Conservation (phyloP, 129 eudicot species). For the Heracleum sosnowskyi region DNA sequence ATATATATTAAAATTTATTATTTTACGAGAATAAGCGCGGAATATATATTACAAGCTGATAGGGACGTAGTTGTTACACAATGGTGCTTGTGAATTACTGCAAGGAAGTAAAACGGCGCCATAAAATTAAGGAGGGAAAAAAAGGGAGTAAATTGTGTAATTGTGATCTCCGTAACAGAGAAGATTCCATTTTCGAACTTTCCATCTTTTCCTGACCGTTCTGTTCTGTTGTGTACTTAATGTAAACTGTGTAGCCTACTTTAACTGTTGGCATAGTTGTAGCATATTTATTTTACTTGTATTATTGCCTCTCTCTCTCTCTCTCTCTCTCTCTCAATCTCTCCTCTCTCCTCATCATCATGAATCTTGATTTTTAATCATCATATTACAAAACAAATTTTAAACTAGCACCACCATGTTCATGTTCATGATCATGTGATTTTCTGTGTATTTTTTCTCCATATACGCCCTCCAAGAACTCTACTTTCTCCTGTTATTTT, state of each 20-base stretch:
- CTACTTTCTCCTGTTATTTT: neutral
- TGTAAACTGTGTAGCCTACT: neutral
- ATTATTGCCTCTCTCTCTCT: neutral
- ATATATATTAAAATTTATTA: no score
- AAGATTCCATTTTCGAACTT: neutral
- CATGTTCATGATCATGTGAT: neutral
- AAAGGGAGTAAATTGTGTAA: neutral
- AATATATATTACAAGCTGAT: neutral
- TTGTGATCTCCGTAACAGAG: neutral
- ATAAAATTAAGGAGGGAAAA: neutral
- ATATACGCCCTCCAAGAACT: neutral
- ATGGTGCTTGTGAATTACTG: neutral
- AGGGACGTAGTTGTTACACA: no score
- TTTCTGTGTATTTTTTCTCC: neutral
- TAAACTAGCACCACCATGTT: neutral
- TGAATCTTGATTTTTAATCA: neutral
- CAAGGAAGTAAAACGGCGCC: neutral
- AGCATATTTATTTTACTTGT: neutral
- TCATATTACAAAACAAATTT: neutral
- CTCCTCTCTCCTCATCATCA: constrained; percentile 2
- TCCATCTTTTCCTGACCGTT: neutral
- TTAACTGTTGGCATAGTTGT: neutral
- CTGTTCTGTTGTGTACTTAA: neutral
- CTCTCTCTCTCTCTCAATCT: neutral
- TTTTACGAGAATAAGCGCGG: no score